Evolutionary conservation across 1,284 basidiomycete genomes (phyloP), one percentile per base, ranked within the genome.

Genomic region (Sporisorium sorghi): DNA sequence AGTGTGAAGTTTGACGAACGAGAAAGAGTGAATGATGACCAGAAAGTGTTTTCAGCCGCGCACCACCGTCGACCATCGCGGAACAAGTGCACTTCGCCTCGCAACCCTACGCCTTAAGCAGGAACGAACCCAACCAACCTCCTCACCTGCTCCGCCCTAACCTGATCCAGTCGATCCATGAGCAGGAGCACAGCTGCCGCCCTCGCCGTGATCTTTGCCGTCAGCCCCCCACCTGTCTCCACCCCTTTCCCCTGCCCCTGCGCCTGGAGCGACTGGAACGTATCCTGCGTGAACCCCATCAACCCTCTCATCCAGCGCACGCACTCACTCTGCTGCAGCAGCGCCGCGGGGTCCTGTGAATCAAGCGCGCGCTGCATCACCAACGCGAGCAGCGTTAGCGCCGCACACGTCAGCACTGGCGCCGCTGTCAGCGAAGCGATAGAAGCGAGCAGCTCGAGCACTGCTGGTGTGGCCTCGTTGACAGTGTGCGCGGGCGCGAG

Each of bases 101-200:
- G n/a, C n/a, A n/a, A n/a, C n/a, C n/a, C n/a, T n/a, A n/a, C n/a
- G n/a, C n/a, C n/a, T n/a, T n/a, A 32, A 11, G 30, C 30, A 15
- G 56, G 47, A 10, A 51, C 23, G 15, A 69, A 63, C 2, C 60
- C 66, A 17, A 69, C 21, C 23, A 32, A 17, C 11, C 19, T 5
- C 5, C 32, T 32, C 1, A 59, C 21, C 12, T n/a, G 5, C 9
- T 59, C 52, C 0, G 39, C 23, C 32, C 57, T 24, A 2, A 5
- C 3, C 9, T 39, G 30, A 24, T 69, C 60, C 8, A 69, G 15
- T 32, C 52, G 19, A 26, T 63, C 56, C 42, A 69, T 51, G n/a
- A 63, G 35, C 10, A 69, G 30, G 19, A 69, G 17, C 9, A 69
- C 42, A 0, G 55, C 50, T 4, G 66, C 66, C 8, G 60, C 60